phyloP scores from a whole-genome alignment of 257 asterid genomes.

The Ajuga chamaepitys region DNA sequence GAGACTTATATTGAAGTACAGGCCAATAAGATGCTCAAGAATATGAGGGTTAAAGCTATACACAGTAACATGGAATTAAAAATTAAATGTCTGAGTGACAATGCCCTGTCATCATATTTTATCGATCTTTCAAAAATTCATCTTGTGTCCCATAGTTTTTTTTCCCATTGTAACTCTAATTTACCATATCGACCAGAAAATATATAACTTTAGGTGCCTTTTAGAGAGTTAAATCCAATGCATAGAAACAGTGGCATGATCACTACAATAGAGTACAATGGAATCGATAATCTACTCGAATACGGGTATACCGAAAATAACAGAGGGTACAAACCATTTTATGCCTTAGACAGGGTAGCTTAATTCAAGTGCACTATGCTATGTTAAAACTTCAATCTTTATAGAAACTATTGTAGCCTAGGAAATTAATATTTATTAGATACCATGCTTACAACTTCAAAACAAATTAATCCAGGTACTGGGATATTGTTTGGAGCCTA shows the following conservation, averaged over 20 bases:
- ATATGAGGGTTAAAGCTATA: conserved; percentile 62
- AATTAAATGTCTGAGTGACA: conserved; percentile 76
- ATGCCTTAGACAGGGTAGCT: background rate
- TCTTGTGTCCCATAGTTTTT: too few species aligned
- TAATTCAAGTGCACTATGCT: background rate
- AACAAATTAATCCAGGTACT: conserved; percentile 40
- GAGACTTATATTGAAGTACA: conserved; percentile 29
- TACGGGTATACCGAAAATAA: conserved; percentile 22
- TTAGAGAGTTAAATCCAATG: too few species aligned
- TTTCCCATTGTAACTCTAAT: too few species aligned
- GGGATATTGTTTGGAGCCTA: conserved; percentile 76
- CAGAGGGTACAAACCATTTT: conserved; percentile 48
- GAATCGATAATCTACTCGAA: conserved; percentile 58
- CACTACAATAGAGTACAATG: conserved; percentile 45
- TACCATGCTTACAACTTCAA: background rate
- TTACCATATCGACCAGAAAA: too few species aligned
- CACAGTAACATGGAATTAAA: conserved; percentile 71
- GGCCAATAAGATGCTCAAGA: conserved; percentile 86
- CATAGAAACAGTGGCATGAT: conserved; percentile 57
- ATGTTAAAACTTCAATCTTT: background rate
- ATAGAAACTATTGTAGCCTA: background rate
- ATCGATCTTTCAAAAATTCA: too few species aligned
- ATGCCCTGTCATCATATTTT: conserved; percentile 73
- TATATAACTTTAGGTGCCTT: too few species aligned
- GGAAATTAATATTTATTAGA: background rate